Evolutionary conservation across 805 yeast species (phyloP), one percentile per base, ranked within the genome.

Genomic region (Brettanomyces naardenensis): DNA sequence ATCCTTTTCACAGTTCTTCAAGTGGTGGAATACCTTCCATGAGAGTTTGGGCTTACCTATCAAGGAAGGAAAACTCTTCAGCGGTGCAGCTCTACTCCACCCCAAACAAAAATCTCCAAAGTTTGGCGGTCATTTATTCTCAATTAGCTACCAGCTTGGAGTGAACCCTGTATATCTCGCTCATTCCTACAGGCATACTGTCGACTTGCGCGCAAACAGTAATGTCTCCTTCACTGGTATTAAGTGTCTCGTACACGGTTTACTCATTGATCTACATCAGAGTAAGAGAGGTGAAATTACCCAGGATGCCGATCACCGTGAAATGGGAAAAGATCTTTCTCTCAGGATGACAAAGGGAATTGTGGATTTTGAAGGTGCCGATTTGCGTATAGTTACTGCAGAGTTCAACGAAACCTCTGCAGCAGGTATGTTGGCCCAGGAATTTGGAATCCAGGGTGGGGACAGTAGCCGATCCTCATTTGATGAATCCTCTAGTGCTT

Each of bases 11-110:
- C 82, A 78, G 42, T 88, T 92, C 61, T 78, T 76, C 51, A 53
- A 58, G 4, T 92, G 97, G 97, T 89, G 96, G 95, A 60, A 62
- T 25, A 70, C 84, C 46, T 90, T 90, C 58, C 72, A 80, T n/a
- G 80, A 90, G 19, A 78, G 80, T 39, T 68, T 82, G 47, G 76
- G 87, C 37, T 64, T 89, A 17, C 95, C 97, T 0, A 72, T 87
- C 13, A 71, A 94, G 36, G 68, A 73, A 33, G 97, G 97, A 0
- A 57, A 61, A 1, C 53, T 92, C 19, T 90, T 86, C 63, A 58
- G 69, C 22, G 64, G 76, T 6, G 75, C 75, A 40, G 50, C 53
- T 27, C 33, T 54, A 33, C 32, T 35, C 35, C 30, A 29, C 28
- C 15, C 23, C 10, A 39, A 45, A 18, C 33, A 44, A 13, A 45